A percentile compares a stretch with the other conserved stretches of the same genome.
Evolutionary conservation across 208 protist species (phyloP).

Genomic region (Trypanosoma rangeli): DNA sequence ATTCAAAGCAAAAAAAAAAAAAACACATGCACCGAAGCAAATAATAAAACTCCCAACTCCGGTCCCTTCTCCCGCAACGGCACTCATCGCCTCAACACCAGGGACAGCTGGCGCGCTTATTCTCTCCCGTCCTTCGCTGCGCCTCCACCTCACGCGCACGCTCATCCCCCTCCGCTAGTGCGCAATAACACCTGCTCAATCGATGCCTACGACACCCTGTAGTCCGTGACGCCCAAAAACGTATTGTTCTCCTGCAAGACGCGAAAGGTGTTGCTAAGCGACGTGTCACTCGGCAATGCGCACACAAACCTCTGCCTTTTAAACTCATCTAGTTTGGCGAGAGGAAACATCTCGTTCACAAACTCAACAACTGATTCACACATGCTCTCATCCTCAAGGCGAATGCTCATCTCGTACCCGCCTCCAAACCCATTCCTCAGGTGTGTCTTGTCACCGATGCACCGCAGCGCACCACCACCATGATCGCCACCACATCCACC

Average conservation of each 20-base stretch:
- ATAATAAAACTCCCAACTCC: not conserved
- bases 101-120: not conserved
- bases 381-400: slow-evolving; percentile 20
- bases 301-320: slow-evolving; percentile 40
- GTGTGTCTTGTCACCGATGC: slow-evolving; percentile 82
- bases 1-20: not conserved
- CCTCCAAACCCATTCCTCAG: slow-evolving; percentile 84
- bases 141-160: not conserved
- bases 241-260: slow-evolving; percentile 40
- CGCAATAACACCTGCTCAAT: slow-evolving; percentile 89
- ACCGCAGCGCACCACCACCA: slow-evolving; percentile 87
- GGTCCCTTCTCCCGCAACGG: not conserved
- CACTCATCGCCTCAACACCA: too few relatives aligned
- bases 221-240: slow-evolving; percentile 58
- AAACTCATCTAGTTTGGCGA: slow-evolving; percentile 36
- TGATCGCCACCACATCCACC: slow-evolving; percentile 82
- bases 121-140: not conserved
- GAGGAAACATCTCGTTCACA: slow-evolving; percentile 36
- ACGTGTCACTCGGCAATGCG: slow-evolving; percentile 36
- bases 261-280: slow-evolving; percentile 42
- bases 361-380: slow-evolving; percentile 31
- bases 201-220: slow-evolving; percentile 71
- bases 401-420: slow-evolving; percentile 62
- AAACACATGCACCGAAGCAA: not conserved
- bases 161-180: slow-evolving; percentile 42